phyloP scores from a whole-genome alignment of 768 basidiomycete genomes.

The Russula brevipes region DNA sequence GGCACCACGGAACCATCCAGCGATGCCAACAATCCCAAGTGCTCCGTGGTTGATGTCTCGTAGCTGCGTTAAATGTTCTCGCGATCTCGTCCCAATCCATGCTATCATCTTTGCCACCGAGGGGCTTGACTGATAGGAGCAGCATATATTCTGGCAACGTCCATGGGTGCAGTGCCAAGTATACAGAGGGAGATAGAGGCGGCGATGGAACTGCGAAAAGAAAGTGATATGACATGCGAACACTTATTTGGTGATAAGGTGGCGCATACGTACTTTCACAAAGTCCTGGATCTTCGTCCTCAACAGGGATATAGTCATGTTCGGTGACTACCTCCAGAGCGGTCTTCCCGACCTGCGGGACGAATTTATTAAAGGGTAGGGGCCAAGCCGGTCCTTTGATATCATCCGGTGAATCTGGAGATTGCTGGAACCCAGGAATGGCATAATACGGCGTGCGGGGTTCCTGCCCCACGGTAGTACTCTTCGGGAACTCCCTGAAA shows the following conservation, averaged over 20 bases:
- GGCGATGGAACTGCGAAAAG: slow-evolving; percentile 9
- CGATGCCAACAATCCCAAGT: slow-evolving; percentile 27
- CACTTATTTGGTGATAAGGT: not conserved
- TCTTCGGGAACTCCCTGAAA: slow-evolving; percentile 11
- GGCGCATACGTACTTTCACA: slow-evolving; percentile 1
- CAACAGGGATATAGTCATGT: slow-evolving; percentile 3
- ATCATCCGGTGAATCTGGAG: slow-evolving; percentile 18
- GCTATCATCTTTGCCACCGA: not conserved
- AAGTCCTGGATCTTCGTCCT: not conserved
- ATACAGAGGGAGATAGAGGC: slow-evolving; percentile 19
- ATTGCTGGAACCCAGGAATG: slow-evolving; percentile 24
- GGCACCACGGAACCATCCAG: slow-evolving; percentile 24
- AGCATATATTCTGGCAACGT: slow-evolving; percentile 22
- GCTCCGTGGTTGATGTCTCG: slow-evolving; percentile 7
- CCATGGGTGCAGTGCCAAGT: slow-evolving; percentile 21
- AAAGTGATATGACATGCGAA: not conserved
- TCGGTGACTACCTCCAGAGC: slow-evolving; percentile 22
- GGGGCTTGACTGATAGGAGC: slow-evolving; percentile 17
- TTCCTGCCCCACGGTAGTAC: slow-evolving; percentile 13
- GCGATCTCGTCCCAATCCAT: slow-evolving; percentile 22
- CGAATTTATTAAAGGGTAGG: slow-evolving; percentile 10
- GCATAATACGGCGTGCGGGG: slow-evolving; percentile 24
- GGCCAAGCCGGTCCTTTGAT: slow-evolving; percentile 18
- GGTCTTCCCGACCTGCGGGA: slow-evolving; percentile 21
- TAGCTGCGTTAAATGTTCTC: slow-evolving; percentile 3